Conservation (phyloP, 208 protist genomes). For the Trypanosoma avium region DNA sequence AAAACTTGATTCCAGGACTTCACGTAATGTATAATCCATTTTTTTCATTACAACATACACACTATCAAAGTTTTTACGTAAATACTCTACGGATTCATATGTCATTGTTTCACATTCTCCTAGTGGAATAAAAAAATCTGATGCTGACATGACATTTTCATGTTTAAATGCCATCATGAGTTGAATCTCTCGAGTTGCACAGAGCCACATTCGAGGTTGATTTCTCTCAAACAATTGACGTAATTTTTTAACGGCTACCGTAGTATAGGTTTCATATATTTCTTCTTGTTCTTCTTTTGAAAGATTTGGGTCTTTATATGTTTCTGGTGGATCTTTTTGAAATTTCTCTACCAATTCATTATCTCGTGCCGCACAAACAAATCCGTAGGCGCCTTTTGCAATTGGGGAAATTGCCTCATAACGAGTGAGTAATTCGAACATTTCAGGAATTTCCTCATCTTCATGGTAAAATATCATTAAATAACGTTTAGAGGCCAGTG, state of each 20-base stretch:
- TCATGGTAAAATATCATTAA: slow-evolving; percentile 52
- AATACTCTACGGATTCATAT: slow-evolving; percentile 54
- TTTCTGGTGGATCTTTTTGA: slow-evolving; percentile 34
- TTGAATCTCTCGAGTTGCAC: slow-evolving; percentile 79
- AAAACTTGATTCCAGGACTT: slow-evolving; percentile 67
- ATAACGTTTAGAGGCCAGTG: slow-evolving; percentile 74
- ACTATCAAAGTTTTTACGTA: slow-evolving; percentile 68
- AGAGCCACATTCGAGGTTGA: slow-evolving; percentile 85
- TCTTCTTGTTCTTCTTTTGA: slow-evolving; percentile 49
- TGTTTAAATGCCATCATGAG: slow-evolving; percentile 85
- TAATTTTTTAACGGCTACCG: slow-evolving; percentile 83
- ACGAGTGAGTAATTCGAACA: slow-evolving; percentile 78
- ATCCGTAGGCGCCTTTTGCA: slow-evolving; percentile 74
- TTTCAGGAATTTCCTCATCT: slow-evolving; percentile 51
- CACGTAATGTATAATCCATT: slow-evolving; percentile 84
- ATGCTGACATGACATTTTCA: slow-evolving; percentile 77
- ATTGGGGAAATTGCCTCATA: slow-evolving; percentile 73
- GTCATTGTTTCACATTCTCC: slow-evolving; percentile 70
- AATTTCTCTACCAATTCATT: slow-evolving; percentile 66
- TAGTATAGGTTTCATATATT: slow-evolving; percentile 57
- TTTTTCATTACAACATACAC: slow-evolving; percentile 91
- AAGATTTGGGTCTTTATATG: slow-evolving; percentile 44
- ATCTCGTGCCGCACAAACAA: slow-evolving; percentile 75
- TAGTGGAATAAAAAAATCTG: slow-evolving; percentile 85
- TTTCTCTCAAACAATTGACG: slow-evolving; percentile 71